A percentile compares a stretch with the other conserved stretches of the same genome.
phyloP scores from a whole-genome alignment of 108 stramenopile species.

The Cyclotella kingstonii region DNA sequence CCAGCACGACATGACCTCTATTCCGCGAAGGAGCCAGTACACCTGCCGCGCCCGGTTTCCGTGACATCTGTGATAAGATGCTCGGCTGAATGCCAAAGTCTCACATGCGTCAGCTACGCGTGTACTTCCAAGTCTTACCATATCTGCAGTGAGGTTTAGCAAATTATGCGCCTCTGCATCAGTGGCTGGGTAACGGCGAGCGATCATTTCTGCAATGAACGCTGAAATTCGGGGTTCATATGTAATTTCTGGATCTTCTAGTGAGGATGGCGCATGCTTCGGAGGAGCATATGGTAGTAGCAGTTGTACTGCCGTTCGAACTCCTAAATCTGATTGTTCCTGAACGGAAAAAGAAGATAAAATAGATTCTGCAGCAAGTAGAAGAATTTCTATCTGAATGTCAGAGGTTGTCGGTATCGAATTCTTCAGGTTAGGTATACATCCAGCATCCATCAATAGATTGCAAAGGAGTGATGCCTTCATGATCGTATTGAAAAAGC shows the following conservation, averaged over 20 bases:
- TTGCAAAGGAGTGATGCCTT: conserved; percentile 61
- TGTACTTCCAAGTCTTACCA: conserved; percentile 48
- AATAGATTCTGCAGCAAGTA: conserved; percentile 65
- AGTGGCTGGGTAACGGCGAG: conserved; percentile 54
- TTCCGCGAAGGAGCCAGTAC: conserved; percentile 65
- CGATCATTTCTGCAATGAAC: conserved; percentile 52
- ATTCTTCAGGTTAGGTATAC: conserved; percentile 26
- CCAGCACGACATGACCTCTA: conserved; percentile 53
- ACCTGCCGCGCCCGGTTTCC: conserved; percentile 35
- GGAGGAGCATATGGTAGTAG: conserved; percentile 61
- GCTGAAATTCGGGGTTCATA: conserved; percentile 55
- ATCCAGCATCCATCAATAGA: conserved; percentile 57
- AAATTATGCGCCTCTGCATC: conserved; percentile 69
- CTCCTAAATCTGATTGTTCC: conserved; percentile 55
- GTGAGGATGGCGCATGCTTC: conserved; percentile 24
- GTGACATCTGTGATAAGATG: conserved; percentile 29
- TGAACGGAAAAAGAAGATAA: conserved; percentile 68
- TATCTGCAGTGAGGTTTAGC: conserved; percentile 48
- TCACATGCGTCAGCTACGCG: conserved; percentile 72
- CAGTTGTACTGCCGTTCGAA: conserved; percentile 57
- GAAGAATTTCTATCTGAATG: conserved; percentile 59
- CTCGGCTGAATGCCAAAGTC: conserved; percentile 57
- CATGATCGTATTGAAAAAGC: not conserved
- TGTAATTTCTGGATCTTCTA: conserved; percentile 5
- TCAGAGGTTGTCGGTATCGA: conserved; percentile 8